phyloP scores from a whole-genome alignment of 2,329 filamentous ascomycete species.

The Raffaelea ambrosiae region DNA sequence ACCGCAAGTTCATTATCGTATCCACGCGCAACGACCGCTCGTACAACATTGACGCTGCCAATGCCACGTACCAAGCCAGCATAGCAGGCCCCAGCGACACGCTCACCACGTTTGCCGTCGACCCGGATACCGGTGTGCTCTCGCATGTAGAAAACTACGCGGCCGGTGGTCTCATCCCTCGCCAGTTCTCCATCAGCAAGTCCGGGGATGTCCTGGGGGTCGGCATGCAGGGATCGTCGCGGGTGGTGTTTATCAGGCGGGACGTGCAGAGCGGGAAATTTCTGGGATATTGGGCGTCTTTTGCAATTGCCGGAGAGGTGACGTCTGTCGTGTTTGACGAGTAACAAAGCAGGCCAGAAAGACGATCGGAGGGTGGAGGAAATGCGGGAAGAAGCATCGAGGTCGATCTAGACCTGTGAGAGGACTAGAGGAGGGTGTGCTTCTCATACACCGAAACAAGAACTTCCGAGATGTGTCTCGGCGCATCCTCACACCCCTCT shows the following conservation, averaged over 20 bases:
- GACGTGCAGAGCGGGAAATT: constrained; percentile 52
- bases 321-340: constrained; percentile 41
- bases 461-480: no score
- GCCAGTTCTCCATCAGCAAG: constrained; percentile 60
- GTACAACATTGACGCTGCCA: constrained; percentile 36
- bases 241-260: constrained; percentile 53
- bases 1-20: constrained; percentile 54
- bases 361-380: no score
- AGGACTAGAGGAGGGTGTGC: no score
- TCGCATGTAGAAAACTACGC: constrained; percentile 48
- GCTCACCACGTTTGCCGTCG: constrained; percentile 53
- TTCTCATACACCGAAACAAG: no score
- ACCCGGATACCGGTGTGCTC: constrained; percentile 44
- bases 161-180: constrained; percentile 55
- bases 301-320: constrained; percentile 33
- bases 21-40: constrained; percentile 58
- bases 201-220: constrained; percentile 57
- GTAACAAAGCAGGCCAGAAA: constrained; percentile 10
- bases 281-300: constrained; percentile 32
- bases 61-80: constrained; percentile 31
- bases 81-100: constrained; percentile 55
- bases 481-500: no score
- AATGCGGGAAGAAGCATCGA: no score
- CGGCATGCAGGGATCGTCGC: constrained; percentile 52
- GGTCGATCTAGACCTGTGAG: no score